Evolutionary conservation across 768 basidiomycete species (phyloP), one percentile per base, ranked within the genome.

Genomic region (Baorangia bicolor): DNA sequence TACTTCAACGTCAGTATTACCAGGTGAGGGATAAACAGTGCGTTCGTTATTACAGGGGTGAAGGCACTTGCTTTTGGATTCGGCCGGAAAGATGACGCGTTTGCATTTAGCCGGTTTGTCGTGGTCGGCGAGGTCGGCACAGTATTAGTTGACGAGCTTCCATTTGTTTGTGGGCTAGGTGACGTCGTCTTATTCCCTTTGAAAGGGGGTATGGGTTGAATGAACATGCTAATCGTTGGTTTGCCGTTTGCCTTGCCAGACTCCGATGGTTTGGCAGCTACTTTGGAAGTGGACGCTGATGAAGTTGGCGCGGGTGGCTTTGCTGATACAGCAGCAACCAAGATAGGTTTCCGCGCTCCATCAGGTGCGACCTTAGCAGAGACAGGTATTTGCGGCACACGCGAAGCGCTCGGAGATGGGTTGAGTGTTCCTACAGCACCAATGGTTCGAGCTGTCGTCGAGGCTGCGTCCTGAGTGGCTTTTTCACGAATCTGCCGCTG

Each of bases 141-240:
- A 48, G 74, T 68, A 30, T 71, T 55, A 41, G 73, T 64, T 20
- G 77, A 56, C 2, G 73, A 62, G 43, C 72, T 65, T 53, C 73
- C 65, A 30, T 68, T 64, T 20, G 68, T 37, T 35, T 71, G 70
- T 46, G 70, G 60, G 33, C 65, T 67, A 10, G 72, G 62, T 12
- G 72, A 67, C 38, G 71, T 71, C 41, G 69, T 20, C 60, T 84
- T 84, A 46, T 58, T 72, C 53, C 92, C 88, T 66, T 85, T 88
- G 81, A 94, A 98, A 11, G 96, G 88, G 12, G 95, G 96, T 61
- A 98, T 98, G 31, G 86, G 64, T 63, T 92, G 90, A 56, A 98
- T 95, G 65, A 82, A 76, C 92, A 96, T 95, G 50, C 61, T 77
- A 60, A 86, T 81, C 8, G 72, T 62, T 1, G 76, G 69, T 57